Conservation (phyloP, 805 yeast species). For the Candida krabiensis region DNA sequence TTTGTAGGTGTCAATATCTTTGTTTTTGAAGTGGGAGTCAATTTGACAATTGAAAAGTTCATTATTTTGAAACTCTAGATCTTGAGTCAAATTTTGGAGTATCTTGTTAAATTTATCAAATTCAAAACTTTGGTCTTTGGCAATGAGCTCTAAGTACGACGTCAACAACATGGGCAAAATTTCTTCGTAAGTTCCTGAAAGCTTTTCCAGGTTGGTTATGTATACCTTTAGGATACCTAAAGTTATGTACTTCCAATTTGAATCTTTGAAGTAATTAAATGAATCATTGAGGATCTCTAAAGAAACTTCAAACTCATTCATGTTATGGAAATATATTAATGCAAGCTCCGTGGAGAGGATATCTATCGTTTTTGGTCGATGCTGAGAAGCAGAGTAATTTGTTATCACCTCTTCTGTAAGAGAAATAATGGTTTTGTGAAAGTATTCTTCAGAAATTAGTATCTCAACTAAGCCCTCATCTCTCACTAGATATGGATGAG, state of each 20-base stretch:
- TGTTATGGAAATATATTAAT: slow-evolving; percentile 54
- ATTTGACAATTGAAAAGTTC: slow-evolving; percentile 38
- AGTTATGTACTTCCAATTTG: slow-evolving; percentile 78
- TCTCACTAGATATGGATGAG: slow-evolving; percentile 7
- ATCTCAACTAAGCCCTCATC: slow-evolving; percentile 21
- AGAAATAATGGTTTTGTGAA: slow-evolving; percentile 43
- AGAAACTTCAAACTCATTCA: slow-evolving; percentile 58
- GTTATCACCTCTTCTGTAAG: slow-evolving; percentile 58
- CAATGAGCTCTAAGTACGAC: slow-evolving; percentile 38
- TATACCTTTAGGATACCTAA: slow-evolving; percentile 63
- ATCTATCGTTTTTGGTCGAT: slow-evolving; percentile 66
- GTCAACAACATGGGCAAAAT: slow-evolving; percentile 32
- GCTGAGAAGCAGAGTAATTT: slow-evolving; percentile 48
- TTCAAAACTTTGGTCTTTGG: slow-evolving; percentile 28
- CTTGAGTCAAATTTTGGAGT: slow-evolving; percentile 12
- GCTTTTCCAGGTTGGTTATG: slow-evolving; percentile 62
- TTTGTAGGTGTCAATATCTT: slow-evolving; percentile 36
- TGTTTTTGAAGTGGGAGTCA: slow-evolving; percentile 38
- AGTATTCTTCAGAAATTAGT: slow-evolving; percentile 35
- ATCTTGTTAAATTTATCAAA: slow-evolving; percentile 16
- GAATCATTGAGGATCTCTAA: slow-evolving; percentile 64
- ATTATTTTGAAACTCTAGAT: slow-evolving; percentile 21
- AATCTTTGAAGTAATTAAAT: slow-evolving; percentile 61
- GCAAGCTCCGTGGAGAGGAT: slow-evolving; percentile 80
- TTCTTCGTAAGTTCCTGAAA: slow-evolving; percentile 21